Percentiles rank a stretch among this genome's conserved stretches.
These are phyloP conservation scores for Penicillium crustosum DNA, from an alignment of 2,329 filamentous ascomycete genomes.

Conservation along the genomic window DNA sequence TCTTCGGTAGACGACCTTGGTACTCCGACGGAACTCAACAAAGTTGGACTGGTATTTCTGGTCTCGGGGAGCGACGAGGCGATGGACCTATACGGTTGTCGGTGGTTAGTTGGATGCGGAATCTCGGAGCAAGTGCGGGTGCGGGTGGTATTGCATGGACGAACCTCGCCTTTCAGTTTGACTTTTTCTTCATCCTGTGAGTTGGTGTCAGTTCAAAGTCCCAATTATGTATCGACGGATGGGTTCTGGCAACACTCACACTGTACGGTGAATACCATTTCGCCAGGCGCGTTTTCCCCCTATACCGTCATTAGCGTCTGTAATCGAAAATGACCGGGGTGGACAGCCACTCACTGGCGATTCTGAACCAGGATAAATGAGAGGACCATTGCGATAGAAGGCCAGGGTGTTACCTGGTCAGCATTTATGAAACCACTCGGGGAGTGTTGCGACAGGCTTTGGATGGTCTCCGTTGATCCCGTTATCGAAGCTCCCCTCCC, in stretches of 20 bases:
- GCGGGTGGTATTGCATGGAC: conserved; percentile 24
- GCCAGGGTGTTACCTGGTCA: conserved; percentile 17
- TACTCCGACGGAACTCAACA: conserved; percentile 71
- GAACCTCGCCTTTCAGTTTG: conserved; percentile 94
- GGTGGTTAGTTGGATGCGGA: conserved; percentile 12
- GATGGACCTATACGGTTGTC: conserved; percentile 68
- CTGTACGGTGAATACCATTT: conserved; percentile 99
- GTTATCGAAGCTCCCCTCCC: conserved; percentile 28
- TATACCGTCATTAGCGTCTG: conserved; percentile 43
- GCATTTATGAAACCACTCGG: conserved; percentile 22
- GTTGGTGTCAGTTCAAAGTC: conserved; percentile 17
- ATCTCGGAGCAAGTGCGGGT: conserved; percentile 3
- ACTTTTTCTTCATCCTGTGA: conserved; percentile 90
- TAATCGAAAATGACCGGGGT: background rate
- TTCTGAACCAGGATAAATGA: conserved; percentile 91
- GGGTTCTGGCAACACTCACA: conserved; percentile 44
- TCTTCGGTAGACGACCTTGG: conserved; percentile 95
- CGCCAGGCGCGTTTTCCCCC: conserved; percentile 95
- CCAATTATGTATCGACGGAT: background rate
- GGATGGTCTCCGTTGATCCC: conserved; percentile 28
- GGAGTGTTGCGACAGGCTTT: conserved; percentile 12
- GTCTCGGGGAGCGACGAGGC: conserved; percentile 93
- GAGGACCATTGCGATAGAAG: conserved; percentile 56
- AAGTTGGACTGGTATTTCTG: conserved; percentile 99
- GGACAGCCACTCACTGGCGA: conserved; percentile 63